These are phyloP conservation scores for Acer saccharum DNA, from an alignment of 345 rosid genomes.

Conservation along the genomic window DNA sequence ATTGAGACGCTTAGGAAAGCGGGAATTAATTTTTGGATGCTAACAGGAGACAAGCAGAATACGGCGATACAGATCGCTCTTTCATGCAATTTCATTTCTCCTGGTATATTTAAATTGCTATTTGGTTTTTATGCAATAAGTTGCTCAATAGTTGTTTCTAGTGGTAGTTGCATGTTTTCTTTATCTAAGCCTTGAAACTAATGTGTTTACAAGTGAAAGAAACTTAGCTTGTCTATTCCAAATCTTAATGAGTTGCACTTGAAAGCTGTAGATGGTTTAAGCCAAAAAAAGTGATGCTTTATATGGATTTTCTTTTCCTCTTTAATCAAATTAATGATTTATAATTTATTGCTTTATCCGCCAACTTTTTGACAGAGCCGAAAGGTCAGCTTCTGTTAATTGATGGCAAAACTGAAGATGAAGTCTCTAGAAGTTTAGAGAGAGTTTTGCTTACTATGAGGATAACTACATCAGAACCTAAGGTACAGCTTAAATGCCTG, in stretches of 20 bases:
- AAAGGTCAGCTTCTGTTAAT: conserved; percentile 94
- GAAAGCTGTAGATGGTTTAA: not conserved
- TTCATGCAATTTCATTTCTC: conserved; percentile 96
- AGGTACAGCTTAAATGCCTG: conserved; percentile 51
- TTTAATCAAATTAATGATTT: not conserved
- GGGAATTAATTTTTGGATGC: conserved; percentile 99
- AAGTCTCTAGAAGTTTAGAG: conserved; percentile 83
- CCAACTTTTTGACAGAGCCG: conserved; percentile 57
- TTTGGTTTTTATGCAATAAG: not conserved
- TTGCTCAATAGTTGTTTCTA: not conserved
- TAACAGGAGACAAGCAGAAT: conserved; percentile 96
- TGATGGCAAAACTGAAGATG: conserved; percentile 93
- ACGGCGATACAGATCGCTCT: conserved; percentile 99
- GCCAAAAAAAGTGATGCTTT: not conserved
- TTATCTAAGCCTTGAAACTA: not conserved
- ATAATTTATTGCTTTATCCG: not conserved
- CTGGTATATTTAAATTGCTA: conserved; percentile 53
- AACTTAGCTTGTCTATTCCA: not conserved
- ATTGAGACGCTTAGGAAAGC: conserved; percentile 91
- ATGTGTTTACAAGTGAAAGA: not conserved
- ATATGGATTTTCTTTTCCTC: not conserved
- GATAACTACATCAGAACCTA: conserved; percentile 85
- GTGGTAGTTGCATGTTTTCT: not conserved
- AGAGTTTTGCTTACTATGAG: conserved; percentile 98
- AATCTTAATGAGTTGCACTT: not conserved